These are phyloP conservation scores for Nigrospora osmanthi DNA, from an alignment of 2,329 filamentous ascomycete genomes.

Conservation along the genomic window DNA sequence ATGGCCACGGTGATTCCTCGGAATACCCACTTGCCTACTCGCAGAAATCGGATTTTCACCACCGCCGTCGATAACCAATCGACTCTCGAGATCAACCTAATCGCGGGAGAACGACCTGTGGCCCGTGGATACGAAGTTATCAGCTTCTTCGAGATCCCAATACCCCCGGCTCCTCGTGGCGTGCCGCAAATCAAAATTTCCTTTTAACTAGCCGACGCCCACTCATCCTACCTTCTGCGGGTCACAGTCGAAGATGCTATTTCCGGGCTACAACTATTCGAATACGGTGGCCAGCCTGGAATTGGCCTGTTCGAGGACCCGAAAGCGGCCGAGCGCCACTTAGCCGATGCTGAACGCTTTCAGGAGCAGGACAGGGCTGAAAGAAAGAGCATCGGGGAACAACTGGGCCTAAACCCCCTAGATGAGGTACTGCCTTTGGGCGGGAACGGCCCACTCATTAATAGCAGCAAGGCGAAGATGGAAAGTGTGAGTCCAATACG, in stretches of 20 bases:
- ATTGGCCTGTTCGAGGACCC: conserved; percentile 70
- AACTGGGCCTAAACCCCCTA: no score
- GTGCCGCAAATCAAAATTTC: conserved; percentile 98
- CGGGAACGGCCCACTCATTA: no score
- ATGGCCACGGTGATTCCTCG: conserved; percentile 96
- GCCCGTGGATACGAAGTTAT: conserved; percentile 97
- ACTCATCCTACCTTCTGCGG: conserved; percentile 66
- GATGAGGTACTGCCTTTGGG: no score
- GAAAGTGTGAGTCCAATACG: no score
- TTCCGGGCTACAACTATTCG: conserved; percentile 92
- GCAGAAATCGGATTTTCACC: conserved; percentile 98
- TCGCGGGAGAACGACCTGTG: conserved; percentile 85
- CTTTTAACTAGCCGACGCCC: conserved; percentile 96
- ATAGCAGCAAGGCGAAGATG: no score
- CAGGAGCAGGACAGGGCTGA: conserved; percentile 99
- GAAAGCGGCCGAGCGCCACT: conserved; percentile 99
- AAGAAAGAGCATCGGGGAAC: conserved; percentile 83
- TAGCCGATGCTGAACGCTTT: conserved; percentile 95
- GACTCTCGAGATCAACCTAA: conserved; percentile 91
- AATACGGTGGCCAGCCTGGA: conserved; percentile 99
- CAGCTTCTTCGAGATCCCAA: conserved; percentile 97
- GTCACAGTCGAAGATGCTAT: conserved; percentile 96
- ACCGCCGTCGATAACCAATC: conserved; percentile 96
- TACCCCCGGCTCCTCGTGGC: conserved; percentile 89
- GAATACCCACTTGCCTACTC: conserved; percentile 90